phyloP scores from a whole-genome alignment of 495 filamentous ascomycete genomes.

The Saxophila tyrrhenica region DNA sequence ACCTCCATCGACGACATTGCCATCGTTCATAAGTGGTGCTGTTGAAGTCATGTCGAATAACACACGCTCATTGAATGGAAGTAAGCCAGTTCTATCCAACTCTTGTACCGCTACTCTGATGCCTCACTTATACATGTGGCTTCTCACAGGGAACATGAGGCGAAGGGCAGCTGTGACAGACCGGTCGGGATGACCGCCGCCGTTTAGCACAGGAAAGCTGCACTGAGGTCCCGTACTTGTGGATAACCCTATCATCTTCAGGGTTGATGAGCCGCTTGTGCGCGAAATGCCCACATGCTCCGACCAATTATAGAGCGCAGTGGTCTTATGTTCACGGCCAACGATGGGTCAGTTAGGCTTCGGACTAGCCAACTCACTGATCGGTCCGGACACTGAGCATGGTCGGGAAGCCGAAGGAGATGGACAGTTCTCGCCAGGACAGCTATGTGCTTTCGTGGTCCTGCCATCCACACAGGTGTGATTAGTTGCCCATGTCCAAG shows the following conservation, averaged over 20 bases:
- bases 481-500: too few relatives aligned
- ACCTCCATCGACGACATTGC: constrained; percentile 3
- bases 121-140: too few relatives aligned
- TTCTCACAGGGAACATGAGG: too few relatives aligned
- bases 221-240: too few relatives aligned
- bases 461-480: too few relatives aligned
- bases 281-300: not conserved
- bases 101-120: too few relatives aligned
- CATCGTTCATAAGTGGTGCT: constrained; percentile 8
- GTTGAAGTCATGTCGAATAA: not conserved
- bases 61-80: not conserved
- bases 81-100: not conserved
- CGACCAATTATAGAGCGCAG: not conserved
- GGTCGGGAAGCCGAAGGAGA: not conserved
- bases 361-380: not conserved
- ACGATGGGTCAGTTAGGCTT: not conserved
- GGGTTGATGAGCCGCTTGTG: not conserved
- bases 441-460: too few relatives aligned
- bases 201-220: too few relatives aligned
- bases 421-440: too few relatives aligned
- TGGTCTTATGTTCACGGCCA: not conserved
- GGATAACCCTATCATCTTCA: not conserved
- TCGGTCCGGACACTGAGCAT: not conserved
- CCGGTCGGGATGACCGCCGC: too few relatives aligned
- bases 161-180: too few relatives aligned